Conservation (phyloP, 305 asterid species). For the Petunia hybrid region DNA sequence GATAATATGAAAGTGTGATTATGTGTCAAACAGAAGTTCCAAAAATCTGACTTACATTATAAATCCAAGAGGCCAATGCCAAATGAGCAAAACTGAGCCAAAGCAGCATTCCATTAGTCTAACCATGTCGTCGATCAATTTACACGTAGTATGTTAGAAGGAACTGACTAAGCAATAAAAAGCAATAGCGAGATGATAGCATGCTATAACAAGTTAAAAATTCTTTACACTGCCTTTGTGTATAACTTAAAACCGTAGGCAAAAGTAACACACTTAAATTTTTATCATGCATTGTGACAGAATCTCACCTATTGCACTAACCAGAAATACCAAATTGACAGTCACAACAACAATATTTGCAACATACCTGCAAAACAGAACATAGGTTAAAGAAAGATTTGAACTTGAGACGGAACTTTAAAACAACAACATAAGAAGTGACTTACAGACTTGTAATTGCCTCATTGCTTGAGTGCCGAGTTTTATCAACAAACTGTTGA, state of each 20-base stretch:
- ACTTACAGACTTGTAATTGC: constrained; percentile 50
- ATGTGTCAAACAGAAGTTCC: background rate
- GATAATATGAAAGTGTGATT: background rate
- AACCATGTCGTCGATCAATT: constrained; percentile 42
- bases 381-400: background rate
- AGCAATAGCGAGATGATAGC: constrained; percentile 17
- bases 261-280: background rate
- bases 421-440: background rate
- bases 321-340: constrained; percentile 50
- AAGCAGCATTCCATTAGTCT: constrained; percentile 61
- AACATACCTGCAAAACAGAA: constrained; percentile 42
- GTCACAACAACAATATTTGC: constrained; percentile 50
- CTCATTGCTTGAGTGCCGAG: constrained; percentile 43
- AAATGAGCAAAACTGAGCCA: constrained; percentile 57
- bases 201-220: background rate
- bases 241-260: background rate
- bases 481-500: constrained; percentile 40
- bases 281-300: background rate
- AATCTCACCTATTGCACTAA: constrained; percentile 57
- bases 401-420: background rate
- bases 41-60: constrained; percentile 48
- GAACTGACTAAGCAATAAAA: constrained; percentile 29
- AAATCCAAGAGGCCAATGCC: constrained; percentile 59
- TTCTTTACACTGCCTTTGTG: no score
- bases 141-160: constrained; percentile 44